Base-by-base conservation (phyloP, 1,139 yeast species). In the Torulaspora globosa region DNA sequence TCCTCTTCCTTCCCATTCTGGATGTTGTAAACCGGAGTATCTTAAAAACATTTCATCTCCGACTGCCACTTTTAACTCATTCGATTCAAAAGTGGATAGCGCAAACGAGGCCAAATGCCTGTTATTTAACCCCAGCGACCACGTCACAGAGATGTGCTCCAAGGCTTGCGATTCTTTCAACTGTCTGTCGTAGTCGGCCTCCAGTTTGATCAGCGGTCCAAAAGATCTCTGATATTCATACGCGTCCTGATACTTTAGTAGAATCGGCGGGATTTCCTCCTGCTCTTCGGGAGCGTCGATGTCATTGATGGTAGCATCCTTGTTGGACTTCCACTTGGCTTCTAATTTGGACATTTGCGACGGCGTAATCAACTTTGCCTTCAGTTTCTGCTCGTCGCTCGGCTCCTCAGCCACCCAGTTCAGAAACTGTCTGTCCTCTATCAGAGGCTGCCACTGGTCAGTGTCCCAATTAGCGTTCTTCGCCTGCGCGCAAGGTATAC, bases 391-490 rank as follows among this genome's bases (percentile, higher is more conserved):
- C 42, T 80, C 87, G 47, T 82, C 89, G 2, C 73, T 60, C 1
- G 95, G 95, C 11, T 69, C 71, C 1, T 80, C 71, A 0, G 88
- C 92, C 16, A 90, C 78, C 97, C 97, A 90, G 1, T 87, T 71
- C 48, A 89, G 70, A 54, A 90, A 78, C 52, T 80, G 82, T 33
- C 95, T 73, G 54, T 87, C 84, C 52, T 84, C 94, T 48, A 90
- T 86, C 48, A 90, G 70, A 0, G 96, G 78, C 59, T 84, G 89
- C 97, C 97, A 90, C 52, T 84, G 85, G 32, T 75, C 76, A 1
- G 94, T 82, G 60, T 88, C 96, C 97, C 97, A 90, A 57, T 82
- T 80, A 9, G 73, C 66, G 59, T 85, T 86, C 53, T 80, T 80
- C 3, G 79, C 70, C 59, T 82, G 88, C 0, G 96, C 88, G 67